Conservation (phyloP, 2,329 filamentous ascomycete genomes). For the Dothideomycetes sp. region DNA sequence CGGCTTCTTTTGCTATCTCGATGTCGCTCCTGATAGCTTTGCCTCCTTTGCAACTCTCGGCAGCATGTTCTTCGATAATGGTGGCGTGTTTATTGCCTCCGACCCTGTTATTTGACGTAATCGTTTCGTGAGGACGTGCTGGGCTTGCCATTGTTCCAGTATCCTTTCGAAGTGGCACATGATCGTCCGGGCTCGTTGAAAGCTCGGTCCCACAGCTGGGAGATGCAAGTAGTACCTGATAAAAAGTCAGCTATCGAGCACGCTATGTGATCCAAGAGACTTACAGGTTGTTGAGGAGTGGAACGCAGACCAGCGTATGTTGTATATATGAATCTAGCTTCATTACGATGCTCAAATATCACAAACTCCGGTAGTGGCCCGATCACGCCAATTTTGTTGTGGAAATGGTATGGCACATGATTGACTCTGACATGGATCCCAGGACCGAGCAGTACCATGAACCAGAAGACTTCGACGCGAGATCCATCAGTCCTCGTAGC, state of each 20-base stretch:
- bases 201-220: neutral
- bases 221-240: neutral
- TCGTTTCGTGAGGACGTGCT: no score
- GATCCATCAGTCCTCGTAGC: no score
- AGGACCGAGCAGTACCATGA: neutral
- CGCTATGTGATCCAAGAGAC: neutral
- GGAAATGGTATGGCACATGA: neutral
- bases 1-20: no score
- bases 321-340: neutral
- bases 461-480: neutral
- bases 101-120: no score
- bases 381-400: neutral
- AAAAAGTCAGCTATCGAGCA: neutral
- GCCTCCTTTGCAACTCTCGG: no score
- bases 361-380: neutral
- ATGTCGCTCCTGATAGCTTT: no score
- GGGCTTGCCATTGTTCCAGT: no score
- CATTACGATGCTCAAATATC: neutral
- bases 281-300: neutral
- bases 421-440: neutral
- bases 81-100: no score
- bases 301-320: neutral
- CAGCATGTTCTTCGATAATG: no score
- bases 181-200: no score
- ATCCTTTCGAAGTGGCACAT: no score